Percentiles rank a stretch among this genome's conserved stretches.
These are phyloP conservation scores for Sedum album DNA, from an alignment of 164 flowering plant genomes.

Conservation along the genomic window DNA sequence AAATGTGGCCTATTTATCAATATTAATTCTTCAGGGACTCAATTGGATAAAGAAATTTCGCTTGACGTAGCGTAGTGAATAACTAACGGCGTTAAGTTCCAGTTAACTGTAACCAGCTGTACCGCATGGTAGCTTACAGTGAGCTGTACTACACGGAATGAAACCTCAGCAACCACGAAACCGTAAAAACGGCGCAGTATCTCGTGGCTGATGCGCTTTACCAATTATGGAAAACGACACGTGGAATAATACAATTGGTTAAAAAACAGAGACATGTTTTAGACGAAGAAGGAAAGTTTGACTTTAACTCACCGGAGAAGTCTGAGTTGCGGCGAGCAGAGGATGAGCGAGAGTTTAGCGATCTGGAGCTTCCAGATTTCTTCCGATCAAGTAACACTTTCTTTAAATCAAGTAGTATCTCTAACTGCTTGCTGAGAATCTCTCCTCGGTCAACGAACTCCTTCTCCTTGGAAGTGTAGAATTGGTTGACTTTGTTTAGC, in stretches of 20 bases:
- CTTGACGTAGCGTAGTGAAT: neutral
- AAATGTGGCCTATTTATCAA: too few relatives aligned
- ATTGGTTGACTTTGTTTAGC: conserved; percentile 65
- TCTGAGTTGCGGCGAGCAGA: conserved; percentile 33
- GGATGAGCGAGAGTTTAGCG: conserved; percentile 30
- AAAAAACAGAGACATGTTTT: neutral
- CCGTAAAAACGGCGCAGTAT: neutral
- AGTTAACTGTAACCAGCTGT: neutral
- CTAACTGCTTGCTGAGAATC: conserved; percentile 59
- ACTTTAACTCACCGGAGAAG: conserved; percentile 35
- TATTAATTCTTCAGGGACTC: too few relatives aligned
- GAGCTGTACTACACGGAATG: neutral
- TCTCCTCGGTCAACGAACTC: conserved; percentile 81
- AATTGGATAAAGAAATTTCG: too few relatives aligned
- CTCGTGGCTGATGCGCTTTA: too few relatives aligned
- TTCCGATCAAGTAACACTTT: conserved; percentile 41
- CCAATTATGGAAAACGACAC: neutral
- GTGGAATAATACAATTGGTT: neutral
- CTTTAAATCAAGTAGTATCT: conserved; percentile 56
- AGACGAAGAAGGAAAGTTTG: too few relatives aligned
- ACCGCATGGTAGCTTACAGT: neutral
- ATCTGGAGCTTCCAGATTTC: conserved; percentile 12
- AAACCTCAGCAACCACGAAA: neutral
- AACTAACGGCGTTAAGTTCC: neutral
- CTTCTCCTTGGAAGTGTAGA: conserved; percentile 50